Base-by-base conservation (phyloP, 768 basidiomycete genomes). In the Kwoniella dejecticola region DNA sequence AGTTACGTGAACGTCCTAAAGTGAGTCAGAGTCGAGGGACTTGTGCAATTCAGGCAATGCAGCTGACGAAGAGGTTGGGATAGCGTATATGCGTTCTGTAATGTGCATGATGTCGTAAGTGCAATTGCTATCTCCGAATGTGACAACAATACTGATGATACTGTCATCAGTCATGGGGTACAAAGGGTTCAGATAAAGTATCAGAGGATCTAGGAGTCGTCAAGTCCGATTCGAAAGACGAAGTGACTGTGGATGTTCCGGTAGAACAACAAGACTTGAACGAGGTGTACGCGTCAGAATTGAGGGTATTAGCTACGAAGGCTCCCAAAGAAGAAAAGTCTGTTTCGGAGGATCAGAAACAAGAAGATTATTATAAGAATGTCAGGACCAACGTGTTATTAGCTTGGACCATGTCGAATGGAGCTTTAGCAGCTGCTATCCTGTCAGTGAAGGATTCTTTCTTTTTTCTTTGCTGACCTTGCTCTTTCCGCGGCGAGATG, bases 1-100 rank as follows among this genome's bases (percentile, higher is more conserved):
- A 91, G 91, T 0, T 97, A 94, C 71, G 95, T 95, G 74, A 85
- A 88, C 56, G 90, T 98, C 12, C 83, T 98, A 55, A 95, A 95
- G 91, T 95, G 66, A 92, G 94, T 71, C 30, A 38, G 15, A 21
- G 3, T 29, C 30, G 29, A 4, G n/a, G 26, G 7, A 4, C 4
- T 24, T 26, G 13, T 30, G 29, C 19, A 42, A 10, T 31, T 23
- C n/a, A 19, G 7, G 23, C 31, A 40, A 36, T 36, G 7, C 15
- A 36, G 23, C 40, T 60, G 40, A 52, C 24, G 10, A 27, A 41
- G 13, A 15, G 30, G 4, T 24, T 19, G 21, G 23, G 24, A n/a
- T 66, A 84, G 83, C 79, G 92, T 94, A 61, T 88, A 94, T 10
- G 77, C 77, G 2, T 78, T 78, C 64, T 77, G 68, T 29, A 78